A percentile compares a stretch with the other conserved stretches of the same genome.
These are phyloP conservation scores for Rhamnella rubrinervis DNA, from an alignment of 331 rosid genomes.

Conservation along the genomic window DNA sequence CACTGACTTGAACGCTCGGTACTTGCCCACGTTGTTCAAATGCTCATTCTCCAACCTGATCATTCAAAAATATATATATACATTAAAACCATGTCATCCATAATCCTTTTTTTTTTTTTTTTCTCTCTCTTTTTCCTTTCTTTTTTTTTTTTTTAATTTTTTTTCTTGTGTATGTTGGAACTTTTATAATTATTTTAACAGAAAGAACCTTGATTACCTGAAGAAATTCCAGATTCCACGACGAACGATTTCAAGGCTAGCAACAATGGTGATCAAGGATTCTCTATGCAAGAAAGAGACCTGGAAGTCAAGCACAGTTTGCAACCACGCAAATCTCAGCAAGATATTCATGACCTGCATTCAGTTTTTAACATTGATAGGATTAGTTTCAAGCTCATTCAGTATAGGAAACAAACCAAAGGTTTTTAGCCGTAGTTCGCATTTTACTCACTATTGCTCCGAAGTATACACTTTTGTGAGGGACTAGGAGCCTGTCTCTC, in stretches of 20 bases:
- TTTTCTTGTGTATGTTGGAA: not conserved
- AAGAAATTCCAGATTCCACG: conserved; percentile 76
- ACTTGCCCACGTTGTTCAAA: conserved; percentile 70
- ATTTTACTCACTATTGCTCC: conserved; percentile 53
- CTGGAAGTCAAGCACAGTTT: conserved; percentile 44
- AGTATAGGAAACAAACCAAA: not conserved
- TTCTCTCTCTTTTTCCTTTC: too few relatives aligned
- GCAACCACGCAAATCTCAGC: conserved; percentile 76
- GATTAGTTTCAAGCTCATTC: not conserved
- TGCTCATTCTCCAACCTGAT: conserved; percentile 74
- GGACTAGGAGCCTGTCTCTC: conserved; percentile 61
- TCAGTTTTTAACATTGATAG: not conserved
- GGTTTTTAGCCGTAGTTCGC: not conserved
- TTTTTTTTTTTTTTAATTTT: not conserved
- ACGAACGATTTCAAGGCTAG: conserved; percentile 66
- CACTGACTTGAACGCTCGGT: conserved; percentile 60
- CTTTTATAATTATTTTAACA: not conserved
- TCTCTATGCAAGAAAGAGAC: conserved; percentile 42
- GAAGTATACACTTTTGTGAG: conserved; percentile 49
- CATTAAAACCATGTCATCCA: too few relatives aligned
- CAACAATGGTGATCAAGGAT: conserved; percentile 41
- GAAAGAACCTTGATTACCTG: conserved; percentile 28
- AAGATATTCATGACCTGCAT: conserved; percentile 58
- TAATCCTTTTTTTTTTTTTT: too few relatives aligned
- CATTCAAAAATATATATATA: too few relatives aligned